Percentiles rank a stretch among this genome's conserved stretches.
phyloP scores from a whole-genome alignment of 495 filamentous ascomycete species.

The Letharia columbiana region DNA sequence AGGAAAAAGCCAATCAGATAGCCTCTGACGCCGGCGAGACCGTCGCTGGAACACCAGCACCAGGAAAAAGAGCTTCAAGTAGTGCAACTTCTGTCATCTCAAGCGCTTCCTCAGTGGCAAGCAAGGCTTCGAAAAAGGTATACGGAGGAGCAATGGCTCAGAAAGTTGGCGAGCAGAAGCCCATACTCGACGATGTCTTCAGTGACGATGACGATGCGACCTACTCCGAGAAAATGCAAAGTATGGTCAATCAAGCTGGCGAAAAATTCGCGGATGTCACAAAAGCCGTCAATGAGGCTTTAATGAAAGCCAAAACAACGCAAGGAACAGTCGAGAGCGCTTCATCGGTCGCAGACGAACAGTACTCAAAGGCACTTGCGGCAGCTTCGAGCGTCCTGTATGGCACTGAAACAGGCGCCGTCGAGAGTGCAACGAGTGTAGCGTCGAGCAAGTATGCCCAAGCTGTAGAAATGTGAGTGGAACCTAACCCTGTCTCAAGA shows the following conservation, averaged over 20 bases:
- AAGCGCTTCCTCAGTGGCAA: conserved; percentile 27
- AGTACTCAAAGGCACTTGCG: conserved; percentile 47
- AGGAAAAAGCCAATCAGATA: conserved; percentile 17
- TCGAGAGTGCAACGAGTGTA: conserved; percentile 42
- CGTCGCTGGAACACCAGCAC: conserved; percentile 25
- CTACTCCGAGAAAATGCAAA: conserved; percentile 44
- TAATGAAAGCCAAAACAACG: conserved; percentile 36
- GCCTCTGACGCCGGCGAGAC: conserved; percentile 27
- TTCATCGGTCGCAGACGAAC: conserved; percentile 44
- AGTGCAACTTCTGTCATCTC: conserved; percentile 25
- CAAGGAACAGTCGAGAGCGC: conserved; percentile 38
- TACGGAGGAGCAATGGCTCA: conserved; percentile 50
- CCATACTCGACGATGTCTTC: conserved; percentile 46
- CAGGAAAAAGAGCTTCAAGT: conserved; percentile 20
- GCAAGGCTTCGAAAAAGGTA: conserved; percentile 37
- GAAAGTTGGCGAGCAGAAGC: conserved; percentile 38
- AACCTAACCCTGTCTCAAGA: not conserved
- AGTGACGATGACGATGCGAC: conserved; percentile 37
- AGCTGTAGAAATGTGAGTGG: conserved; percentile 52
- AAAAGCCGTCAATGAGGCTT: conserved; percentile 45
- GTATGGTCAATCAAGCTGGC: conserved; percentile 41
- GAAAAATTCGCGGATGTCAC: conserved; percentile 45
- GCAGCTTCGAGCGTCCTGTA: conserved; percentile 52
- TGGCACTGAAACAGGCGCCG: conserved; percentile 44
- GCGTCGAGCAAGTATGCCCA: conserved; percentile 49